A percentile compares a stretch with the other conserved stretches of the same genome.
Conservation (phyloP, 169 alveolate genomes). For the Theileria luwenshuni region DNA sequence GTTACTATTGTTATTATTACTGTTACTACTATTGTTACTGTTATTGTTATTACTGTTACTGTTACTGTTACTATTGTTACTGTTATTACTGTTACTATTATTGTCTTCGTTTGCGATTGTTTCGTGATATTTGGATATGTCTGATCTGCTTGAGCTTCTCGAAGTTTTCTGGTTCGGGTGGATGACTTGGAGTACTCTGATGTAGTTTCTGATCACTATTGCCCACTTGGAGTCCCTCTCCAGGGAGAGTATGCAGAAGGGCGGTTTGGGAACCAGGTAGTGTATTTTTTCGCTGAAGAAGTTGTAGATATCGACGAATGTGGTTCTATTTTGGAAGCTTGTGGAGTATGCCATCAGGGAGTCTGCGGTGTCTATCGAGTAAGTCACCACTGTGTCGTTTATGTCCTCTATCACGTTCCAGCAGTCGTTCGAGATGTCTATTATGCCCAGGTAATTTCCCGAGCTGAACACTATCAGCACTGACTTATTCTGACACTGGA, state of each 20-base stretch:
- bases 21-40: background rate
- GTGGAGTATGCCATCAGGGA: conserved; percentile 18
- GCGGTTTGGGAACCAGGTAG: conserved; percentile 54
- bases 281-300: background rate
- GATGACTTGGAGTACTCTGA: conserved; percentile 22
- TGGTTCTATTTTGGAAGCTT: conserved; percentile 7
- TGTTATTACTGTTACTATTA: no score
- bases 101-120: no score
- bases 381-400: conserved; percentile 14
- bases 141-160: no score
- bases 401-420: conserved; percentile 9
- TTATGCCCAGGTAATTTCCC: conserved; percentile 21
- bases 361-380: conserved; percentile 16
- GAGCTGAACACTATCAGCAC: conserved; percentile 14
- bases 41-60: background rate
- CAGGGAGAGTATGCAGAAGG: conserved; percentile 30
- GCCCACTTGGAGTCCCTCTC: conserved; percentile 62
- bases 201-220: conserved; percentile 49
- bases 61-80: no score
- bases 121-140: no score
- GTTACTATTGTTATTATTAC: background rate
- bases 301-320: conserved; percentile 13
- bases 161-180: background rate
- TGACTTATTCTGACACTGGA: background rate
- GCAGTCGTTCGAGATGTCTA: background rate